These are phyloP conservation scores for Tolypocladium album DNA, from an alignment of 2,329 filamentous ascomycete species.

Conservation along the genomic window DNA sequence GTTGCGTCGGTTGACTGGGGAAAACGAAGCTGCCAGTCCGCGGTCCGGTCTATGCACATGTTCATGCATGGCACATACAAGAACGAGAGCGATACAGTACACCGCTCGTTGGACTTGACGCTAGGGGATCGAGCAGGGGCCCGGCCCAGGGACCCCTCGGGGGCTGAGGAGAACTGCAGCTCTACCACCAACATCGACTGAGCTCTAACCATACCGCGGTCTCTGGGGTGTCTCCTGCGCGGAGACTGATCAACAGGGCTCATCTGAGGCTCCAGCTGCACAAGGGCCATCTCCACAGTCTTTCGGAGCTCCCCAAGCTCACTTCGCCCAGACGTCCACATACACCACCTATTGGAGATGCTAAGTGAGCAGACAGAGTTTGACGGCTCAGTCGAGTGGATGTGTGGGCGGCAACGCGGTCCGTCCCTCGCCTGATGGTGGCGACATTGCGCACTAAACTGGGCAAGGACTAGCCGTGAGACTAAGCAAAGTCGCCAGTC, in stretches of 20 bases:
- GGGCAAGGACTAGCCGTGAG: not conserved
- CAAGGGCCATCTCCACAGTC: not conserved
- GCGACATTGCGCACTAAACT: not conserved
- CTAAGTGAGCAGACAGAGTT: not conserved
- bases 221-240: not conserved
- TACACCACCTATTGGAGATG: not conserved
- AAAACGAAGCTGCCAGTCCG: not conserved
- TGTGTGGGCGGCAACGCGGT: not conserved
- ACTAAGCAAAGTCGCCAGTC: not conserved
- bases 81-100: not conserved
- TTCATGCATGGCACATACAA: not conserved
- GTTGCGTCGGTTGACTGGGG: not conserved
- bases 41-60: not conserved
- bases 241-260: not conserved
- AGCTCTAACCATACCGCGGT: not conserved
- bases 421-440: not conserved
- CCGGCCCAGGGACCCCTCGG: not conserved
- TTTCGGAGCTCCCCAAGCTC: not conserved
- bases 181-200: not conserved
- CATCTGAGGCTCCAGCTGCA: not conserved
- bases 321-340: not conserved
- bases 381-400: not conserved
- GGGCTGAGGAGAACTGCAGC: not conserved
- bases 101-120: conserved; percentile 1
- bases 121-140: not conserved